Evolutionary conservation across 495 filamentous ascomycete species (phyloP), one percentile per base, ranked within the genome.

Genomic region (Aspergillus sparsus): DNA sequence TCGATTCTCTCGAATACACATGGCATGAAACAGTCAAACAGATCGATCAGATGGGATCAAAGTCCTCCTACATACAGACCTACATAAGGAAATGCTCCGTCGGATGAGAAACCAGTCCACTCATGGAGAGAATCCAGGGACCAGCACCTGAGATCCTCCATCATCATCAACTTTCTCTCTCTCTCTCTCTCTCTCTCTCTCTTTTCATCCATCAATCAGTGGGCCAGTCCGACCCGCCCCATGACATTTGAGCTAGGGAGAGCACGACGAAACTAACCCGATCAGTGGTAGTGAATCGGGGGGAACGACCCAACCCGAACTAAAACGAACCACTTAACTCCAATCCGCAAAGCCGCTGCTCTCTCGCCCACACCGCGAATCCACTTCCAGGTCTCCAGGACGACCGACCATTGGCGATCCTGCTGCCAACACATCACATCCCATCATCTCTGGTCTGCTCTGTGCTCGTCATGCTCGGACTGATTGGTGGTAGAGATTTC

Each of bases 371-470:
- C 53, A 33, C 39, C 53, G 21, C 21, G 2, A 0, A 44, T 32
- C 39, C 39, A 47, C 36, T 32, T 34, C 49, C 37, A 50, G 51
- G 56, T 63, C 55, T 56, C 61, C 56, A 36, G 46, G 61, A 59
- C 61, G 45, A 63, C 61, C 44, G 47, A 49, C 61, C 45, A 59
- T 59, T 58, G 61, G 56, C 51, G 56, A 55, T 56, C 53, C 15
- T 15, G 52, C 35, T 63, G 61, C 61, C 61, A 63, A 60, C 61
- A 54, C 58, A 60, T 63, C 56, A 63, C 61, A 63, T 63, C 56
- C 52, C 61, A 55, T 63, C 52, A 33, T 11, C 21, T 35, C 31
- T 47, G 42, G 35, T 34, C 27, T 27, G 21, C 21, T 27, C 12
- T 33, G 33, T 31, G 9, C 47, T 45, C 49, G 53, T 39, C 50